Evolutionary conservation across 192 early-diverging fungal genomes (phyloP), one percentile per base, ranked within the genome.

Genomic region (Borealophlyctis nickersoniae): DNA sequence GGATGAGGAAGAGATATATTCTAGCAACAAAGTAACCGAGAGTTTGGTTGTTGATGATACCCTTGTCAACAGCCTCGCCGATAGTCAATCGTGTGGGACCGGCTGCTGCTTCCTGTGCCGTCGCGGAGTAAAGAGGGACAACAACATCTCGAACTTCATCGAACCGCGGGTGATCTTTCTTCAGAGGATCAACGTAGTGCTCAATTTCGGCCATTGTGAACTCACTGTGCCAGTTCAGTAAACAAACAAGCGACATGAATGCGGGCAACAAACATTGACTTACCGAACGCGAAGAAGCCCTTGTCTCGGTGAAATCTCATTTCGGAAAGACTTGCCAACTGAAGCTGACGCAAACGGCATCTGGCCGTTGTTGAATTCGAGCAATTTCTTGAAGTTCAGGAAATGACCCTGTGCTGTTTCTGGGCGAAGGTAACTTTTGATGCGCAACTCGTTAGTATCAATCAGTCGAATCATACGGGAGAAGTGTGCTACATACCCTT

Each of bases 331-430:
- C 59, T 93, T 93, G 71, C 97, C 97, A 36, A 99, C 89, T 63
- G 90, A 91, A 36, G 97, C 95, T 54, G 94, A 97, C 32, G 97
- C 97, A 76, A 99, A 99, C n/a, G 97, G 97, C 89, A 99, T 93
- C 65, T 90, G 89, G 56, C 91, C 89, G 76, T 92, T 96, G 84
- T 99, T 99, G 80, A 91, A 95, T 71, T 99, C 97, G 51, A 98
- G 84, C 45, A 99, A 83, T 23, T 86, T 82, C 80, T 94, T 92
- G 69, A 99, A 99, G 85, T 98, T 98, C 60, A 99, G 76, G 74
- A 99, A 99, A 77, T 99, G 97, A 70, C 97, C 97, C 81, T 99
- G 97, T 31, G 97, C 95, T n/a, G 97, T 99, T 78, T 99, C 97
- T 45, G 97, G 97, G 26, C 97, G 88, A 63, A 99, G 83, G 77